Percentiles rank a stretch among this genome's conserved stretches.
Conservation (phyloP, 306 rosid genomes). For the Rosa chinensis region DNA sequence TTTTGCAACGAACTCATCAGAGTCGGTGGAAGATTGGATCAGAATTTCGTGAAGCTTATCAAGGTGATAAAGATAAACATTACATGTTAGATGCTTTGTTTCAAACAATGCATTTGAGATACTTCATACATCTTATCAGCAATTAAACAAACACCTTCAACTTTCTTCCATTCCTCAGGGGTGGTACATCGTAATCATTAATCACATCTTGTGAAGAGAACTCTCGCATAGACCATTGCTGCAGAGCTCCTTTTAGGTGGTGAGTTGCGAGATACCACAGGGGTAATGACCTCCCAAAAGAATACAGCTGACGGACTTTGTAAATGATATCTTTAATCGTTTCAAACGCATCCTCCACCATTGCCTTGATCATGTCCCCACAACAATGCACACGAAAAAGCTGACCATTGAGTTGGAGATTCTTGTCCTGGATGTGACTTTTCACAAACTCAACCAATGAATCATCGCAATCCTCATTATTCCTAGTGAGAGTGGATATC, state of each 20-base stretch:
- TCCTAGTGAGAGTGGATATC: constrained; percentile 3
- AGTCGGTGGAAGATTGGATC: background rate
- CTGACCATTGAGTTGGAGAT: background rate
- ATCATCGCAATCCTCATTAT: background rate
- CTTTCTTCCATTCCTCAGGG: constrained; percentile 19
- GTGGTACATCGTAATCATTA: background rate
- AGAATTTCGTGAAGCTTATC: constrained; percentile 5
- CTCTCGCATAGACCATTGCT: background rate
- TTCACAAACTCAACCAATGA: background rate
- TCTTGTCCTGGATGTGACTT: background rate
- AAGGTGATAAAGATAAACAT: constrained; percentile 13
- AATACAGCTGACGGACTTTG: background rate
- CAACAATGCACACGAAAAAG: background rate
- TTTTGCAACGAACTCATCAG: background rate
- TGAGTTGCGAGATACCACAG: background rate
- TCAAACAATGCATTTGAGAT: constrained; percentile 12
- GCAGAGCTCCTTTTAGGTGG: background rate
- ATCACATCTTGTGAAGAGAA: constrained; percentile 15
- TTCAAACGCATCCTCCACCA: background rate
- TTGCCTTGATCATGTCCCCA: background rate
- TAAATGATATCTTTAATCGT: background rate
- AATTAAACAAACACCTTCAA: constrained; percentile 6
- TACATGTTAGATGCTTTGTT: constrained; percentile 1
- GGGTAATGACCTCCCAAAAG: background rate
- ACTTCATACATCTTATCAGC: constrained; percentile 10